These are phyloP conservation scores for Ettlia oleoabundans DNA, from an alignment of 139 green algal species.

Conservation along the genomic window DNA sequence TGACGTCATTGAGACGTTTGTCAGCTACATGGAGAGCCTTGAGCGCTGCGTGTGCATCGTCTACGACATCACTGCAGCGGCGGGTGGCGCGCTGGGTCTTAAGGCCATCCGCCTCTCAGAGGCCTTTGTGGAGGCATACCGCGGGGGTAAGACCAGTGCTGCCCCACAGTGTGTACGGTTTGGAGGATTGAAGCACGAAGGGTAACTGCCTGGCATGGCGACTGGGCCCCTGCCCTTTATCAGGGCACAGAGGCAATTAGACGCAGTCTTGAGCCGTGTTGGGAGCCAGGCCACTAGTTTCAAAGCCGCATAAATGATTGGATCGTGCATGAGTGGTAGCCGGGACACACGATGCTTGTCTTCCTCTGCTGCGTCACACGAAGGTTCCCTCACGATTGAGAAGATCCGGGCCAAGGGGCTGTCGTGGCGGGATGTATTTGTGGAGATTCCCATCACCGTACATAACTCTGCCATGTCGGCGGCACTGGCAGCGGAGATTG, in stretches of 20 bases:
- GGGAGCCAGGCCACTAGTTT: too few relatives aligned
- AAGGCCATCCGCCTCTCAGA: constrained; percentile 91
- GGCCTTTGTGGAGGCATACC: constrained; percentile 89
- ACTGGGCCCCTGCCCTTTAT: too few relatives aligned
- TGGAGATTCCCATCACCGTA: constrained; percentile 92
- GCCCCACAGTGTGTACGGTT: constrained; percentile 48
- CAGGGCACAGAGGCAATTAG: too few relatives aligned
- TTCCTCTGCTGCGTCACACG: too few relatives aligned
- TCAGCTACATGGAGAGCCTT: constrained; percentile 98
- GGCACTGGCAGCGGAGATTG: constrained; percentile 82
- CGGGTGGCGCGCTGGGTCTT: constrained; percentile 55
- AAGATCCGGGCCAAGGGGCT: constrained; percentile 67
- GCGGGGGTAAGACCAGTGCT: constrained; percentile 67
- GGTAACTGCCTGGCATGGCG: not conserved
- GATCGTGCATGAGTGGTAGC: too few relatives aligned
- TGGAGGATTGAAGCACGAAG: not conserved
- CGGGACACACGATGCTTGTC: too few relatives aligned
- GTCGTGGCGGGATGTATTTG: constrained; percentile 92
- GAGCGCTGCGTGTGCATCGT: constrained; percentile 96
- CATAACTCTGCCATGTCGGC: constrained; percentile 83
- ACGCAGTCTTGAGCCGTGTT: too few relatives aligned
- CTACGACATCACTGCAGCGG: constrained; percentile 83
- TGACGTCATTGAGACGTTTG: constrained; percentile 98
- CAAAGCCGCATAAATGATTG: too few relatives aligned
- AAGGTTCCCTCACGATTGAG: constrained; percentile 59